Conservation (phyloP, 495 filamentous ascomycete species). For the Neurospora intermedia region DNA sequence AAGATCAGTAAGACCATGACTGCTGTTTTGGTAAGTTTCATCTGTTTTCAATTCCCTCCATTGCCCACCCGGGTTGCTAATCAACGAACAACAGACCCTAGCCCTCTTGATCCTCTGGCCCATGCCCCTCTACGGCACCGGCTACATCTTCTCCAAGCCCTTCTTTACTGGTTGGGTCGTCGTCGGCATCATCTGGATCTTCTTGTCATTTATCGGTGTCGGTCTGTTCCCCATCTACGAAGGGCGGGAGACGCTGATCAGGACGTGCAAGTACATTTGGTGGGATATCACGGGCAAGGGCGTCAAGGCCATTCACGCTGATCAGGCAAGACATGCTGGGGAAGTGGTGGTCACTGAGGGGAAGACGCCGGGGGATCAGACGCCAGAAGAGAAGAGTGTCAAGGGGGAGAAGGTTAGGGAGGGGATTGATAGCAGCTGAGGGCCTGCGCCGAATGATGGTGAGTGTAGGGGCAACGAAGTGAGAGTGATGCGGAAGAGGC, state of each 20-base stretch:
- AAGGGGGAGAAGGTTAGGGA: background rate
- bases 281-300: conserved; percentile 56
- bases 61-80: background rate
- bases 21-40: conserved; percentile 40
- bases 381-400: background rate
- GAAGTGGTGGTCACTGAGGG: background rate
- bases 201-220: conserved; percentile 59
- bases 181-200: conserved; percentile 83
- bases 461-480: background rate
- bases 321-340: conserved; percentile 1
- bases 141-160: conserved; percentile 78
- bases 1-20: conserved; percentile 74
- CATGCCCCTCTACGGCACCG: conserved; percentile 82
- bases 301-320: conserved; percentile 27
- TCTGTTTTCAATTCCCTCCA: too few relatives aligned
- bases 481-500: background rate
- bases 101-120: conserved; percentile 82
- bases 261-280: conserved; percentile 55
- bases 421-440: background rate
- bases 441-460: background rate
- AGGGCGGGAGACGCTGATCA: conserved; percentile 55
- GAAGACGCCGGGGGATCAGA: background rate
- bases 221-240: conserved; percentile 79
- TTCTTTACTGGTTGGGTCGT: conserved; percentile 92
- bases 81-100: conserved; percentile 38